Base-by-base conservation (phyloP, 1,139 yeast genomes). In the Saccharomyces hybrid region DNA sequence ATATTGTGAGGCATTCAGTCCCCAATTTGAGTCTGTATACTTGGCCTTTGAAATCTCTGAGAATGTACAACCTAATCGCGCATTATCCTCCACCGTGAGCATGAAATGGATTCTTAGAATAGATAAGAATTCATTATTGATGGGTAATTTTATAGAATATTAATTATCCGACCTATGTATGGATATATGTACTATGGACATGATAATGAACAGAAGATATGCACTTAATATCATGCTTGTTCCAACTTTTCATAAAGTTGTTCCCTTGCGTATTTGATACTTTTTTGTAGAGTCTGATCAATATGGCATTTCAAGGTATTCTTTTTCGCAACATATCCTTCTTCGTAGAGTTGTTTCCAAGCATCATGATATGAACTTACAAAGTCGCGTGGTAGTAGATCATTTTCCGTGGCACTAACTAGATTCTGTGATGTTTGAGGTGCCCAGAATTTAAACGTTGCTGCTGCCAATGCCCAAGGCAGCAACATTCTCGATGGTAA, bases 341-440 rank as follows among this genome's bases (percentile, higher is more conserved):
- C 53, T 3, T 52, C 55, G 51, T 56, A 59, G 34, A 52, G 14
- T 8, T 48, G 49, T 14, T 50, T 54, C 61, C 62, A 58, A 8
- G 54, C 14, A 19, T 57, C 55, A 48, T 58, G 59, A 34, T 55
- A 57, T 12, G 51, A 54, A 4, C 56, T 51, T 3, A 58, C 61
- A 21, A 58, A 53, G 7, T 55, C 52, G n/a, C 42, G 49, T n/a
- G 67, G 62, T 2, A 64, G 38, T n/a, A 61, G 48, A 48, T 65
- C 66, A 19, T 54, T 54, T 51, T 61, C 61, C 9, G 61, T 19
- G 9, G 57, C 52, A 2, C 49, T 41, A 38, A 57, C 49, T 14
- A 58, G 42, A 44, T 66, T 64, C 11, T 53, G 44, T 52, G 60
- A 64, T 2, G 70, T 61, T 2, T 51, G 51, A 2, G 71, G 71